Conservation (phyloP, 148 eudicot species). For the Persicaria maculosa region DNA sequence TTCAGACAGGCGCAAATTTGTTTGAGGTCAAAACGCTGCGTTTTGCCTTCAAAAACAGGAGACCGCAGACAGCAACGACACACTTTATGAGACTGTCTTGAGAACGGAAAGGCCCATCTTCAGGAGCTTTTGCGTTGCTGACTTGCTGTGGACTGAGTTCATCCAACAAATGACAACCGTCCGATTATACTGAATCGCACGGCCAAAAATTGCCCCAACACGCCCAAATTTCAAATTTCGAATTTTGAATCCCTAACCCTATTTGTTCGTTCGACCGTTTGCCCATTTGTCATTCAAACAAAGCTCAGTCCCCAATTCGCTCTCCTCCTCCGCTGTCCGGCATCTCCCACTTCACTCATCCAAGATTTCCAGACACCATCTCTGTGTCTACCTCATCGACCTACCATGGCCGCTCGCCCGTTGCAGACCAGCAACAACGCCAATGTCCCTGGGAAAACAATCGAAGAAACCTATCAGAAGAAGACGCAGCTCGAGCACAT, state of each 20-base stretch:
- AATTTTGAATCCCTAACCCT: background rate
- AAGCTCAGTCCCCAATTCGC: background rate
- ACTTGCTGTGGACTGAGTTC: too few species aligned
- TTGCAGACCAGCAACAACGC: slow-evolving; percentile 45
- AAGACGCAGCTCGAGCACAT: slow-evolving; percentile 93
- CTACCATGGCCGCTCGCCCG: slow-evolving; percentile 30
- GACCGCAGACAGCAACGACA: too few species aligned
- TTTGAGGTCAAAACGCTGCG: too few species aligned
- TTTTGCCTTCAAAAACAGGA: too few species aligned
- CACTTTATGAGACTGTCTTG: too few species aligned
- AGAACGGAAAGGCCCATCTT: too few species aligned
- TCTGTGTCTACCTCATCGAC: slow-evolving; percentile 29
- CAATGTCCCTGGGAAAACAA: slow-evolving; percentile 53
- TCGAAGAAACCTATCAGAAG: slow-evolving; percentile 93
- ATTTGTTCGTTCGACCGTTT: background rate
- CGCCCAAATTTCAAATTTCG: slow-evolving; percentile 8
- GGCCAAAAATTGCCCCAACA: background rate
- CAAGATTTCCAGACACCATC: slow-evolving; percentile 27
- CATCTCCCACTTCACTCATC: background rate
- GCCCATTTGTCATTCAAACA: background rate
- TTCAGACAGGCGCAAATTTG: too few species aligned
- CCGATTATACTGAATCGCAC: background rate
- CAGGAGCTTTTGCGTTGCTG: too few species aligned
- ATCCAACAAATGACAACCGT: background rate
- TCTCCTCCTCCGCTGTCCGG: background rate